Evolutionary conservation across 2,329 filamentous ascomycete genomes (phyloP).

Genomic region (Ophiostoma piceae): DNA sequence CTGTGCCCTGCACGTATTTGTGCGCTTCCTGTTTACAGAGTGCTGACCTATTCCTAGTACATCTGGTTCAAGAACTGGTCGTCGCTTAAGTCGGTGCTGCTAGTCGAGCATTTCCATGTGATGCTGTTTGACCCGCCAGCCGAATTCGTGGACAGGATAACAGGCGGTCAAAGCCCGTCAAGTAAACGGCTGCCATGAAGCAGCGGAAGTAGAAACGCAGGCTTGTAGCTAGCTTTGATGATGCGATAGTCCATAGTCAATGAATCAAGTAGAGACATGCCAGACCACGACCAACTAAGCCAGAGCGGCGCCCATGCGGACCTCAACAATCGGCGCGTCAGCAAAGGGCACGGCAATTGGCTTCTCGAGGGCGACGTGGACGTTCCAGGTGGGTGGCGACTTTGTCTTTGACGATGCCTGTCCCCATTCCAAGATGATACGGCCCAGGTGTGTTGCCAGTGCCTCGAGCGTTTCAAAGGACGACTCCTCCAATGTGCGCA

Average conservation of each 20-base stretch:
- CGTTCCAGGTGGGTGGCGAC: conserved; percentile 40
- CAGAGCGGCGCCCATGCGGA: conserved; percentile 33
- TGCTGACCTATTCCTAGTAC: conserved; percentile 30
- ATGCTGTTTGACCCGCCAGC: conserved; percentile 76
- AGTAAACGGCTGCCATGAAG: conserved; percentile 38
- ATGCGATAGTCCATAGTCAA: background rate
- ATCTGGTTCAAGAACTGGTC: conserved; percentile 90
- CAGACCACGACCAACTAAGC: background rate
- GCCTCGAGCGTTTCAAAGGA: conserved; percentile 61
- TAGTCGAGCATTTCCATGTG: conserved; percentile 91
- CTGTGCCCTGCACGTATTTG: background rate
- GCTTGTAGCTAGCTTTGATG: background rate
- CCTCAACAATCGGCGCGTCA: conserved; percentile 64
- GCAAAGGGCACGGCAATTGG: conserved; percentile 68
- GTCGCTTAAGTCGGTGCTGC: conserved; percentile 74
- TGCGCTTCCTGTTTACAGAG: background rate
- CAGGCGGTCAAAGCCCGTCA: conserved; percentile 66
- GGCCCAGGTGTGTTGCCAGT: conserved; percentile 47
- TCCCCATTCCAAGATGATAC: conserved; percentile 38
- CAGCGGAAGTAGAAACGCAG: background rate
- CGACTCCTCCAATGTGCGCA: conserved; percentile 54
- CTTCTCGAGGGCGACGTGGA: conserved; percentile 63
- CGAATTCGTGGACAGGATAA: conserved; percentile 64
- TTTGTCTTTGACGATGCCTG: conserved; percentile 34
- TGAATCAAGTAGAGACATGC: background rate